Conservation (phyloP, 208 protist species). For the Polymyxa betae region DNA sequence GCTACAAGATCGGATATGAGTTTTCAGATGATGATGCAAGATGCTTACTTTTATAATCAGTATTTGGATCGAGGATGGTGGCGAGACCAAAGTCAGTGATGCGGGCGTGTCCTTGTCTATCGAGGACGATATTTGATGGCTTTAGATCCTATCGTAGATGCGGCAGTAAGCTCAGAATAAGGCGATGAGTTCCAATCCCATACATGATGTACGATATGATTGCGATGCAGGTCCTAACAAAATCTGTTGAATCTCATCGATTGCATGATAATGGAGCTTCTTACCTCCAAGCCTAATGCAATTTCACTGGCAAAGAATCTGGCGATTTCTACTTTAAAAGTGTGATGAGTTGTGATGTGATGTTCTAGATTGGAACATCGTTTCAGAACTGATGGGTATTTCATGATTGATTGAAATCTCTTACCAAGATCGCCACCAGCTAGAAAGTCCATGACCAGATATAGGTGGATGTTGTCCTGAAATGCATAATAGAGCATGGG, state of each 20-base stretch:
- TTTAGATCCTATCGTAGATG: neutral
- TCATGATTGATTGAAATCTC: no score
- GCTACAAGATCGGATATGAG: neutral
- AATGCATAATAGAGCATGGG: slow-evolving; percentile 21
- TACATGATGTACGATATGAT: slow-evolving; percentile 48
- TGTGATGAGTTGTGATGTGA: neutral
- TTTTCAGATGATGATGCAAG: neutral
- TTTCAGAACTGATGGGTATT: neutral
- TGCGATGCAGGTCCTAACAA: slow-evolving; percentile 9
- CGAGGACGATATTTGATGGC: neutral
- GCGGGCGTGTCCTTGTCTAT: slow-evolving; percentile 2
- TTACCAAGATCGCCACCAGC: slow-evolving; percentile 24
- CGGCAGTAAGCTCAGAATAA: neutral
- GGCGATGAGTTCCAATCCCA: neutral
- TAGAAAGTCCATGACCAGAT: slow-evolving; percentile 48
- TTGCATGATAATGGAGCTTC: neutral
- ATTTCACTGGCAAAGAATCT: neutral
- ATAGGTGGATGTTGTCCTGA: slow-evolving; percentile 21
- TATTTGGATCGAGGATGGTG: neutral
- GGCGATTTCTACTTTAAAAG: neutral
- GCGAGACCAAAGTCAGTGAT: slow-evolving; percentile 22
- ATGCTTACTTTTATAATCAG: slow-evolving; percentile 1
- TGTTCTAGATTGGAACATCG: no score
- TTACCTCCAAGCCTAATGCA: neutral
- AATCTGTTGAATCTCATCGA: no score